Evolutionary conservation across 768 basidiomycete species (phyloP), one percentile per base, ranked within the genome.

Genomic region (Mrakia gelida): DNA sequence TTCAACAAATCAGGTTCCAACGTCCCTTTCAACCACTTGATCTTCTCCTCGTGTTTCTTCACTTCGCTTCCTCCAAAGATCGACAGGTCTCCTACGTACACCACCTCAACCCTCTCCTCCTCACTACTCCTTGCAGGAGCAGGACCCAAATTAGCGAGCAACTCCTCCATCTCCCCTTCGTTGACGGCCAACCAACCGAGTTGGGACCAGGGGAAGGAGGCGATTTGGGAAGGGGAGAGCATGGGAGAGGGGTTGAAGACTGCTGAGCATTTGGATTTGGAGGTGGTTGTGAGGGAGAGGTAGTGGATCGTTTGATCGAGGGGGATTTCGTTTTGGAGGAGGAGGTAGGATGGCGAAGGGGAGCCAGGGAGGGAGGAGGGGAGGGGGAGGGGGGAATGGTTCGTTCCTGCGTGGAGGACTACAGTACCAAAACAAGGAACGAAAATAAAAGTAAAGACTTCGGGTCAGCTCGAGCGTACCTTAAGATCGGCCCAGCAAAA

Each of bases 241-340:
- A 87, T 86, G n/a, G 86, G 86, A 1, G 83, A 83, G 0, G 86
- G 86, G 79, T 87, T 87, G 81, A 85, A 85, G 32, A 86, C 76
- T n/a, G 84, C 84, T 11, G 75, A 81, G 6, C 85, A 30, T 5
- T 80, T 43, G 9, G 74, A 28, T 2, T 80, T 43, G 7, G 74
- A 34, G 3, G 83, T 82, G 4, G 76, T 45, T 6, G 34, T 28
- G 62, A 86, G 81, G n/a, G 81, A 68, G 11, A 82, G 61, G 26
- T 85, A 84, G 30, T 81, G 80, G 2, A 78, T 41, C 3, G 83
- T 84, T 10, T 81, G 72, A 5, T 45, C 32, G 43, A 86, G 81
- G 0, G 85, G 85, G 75, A 87, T 86, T 80, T 87, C 86, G 75
- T 87, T 87, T 56, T 86, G 86, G 0, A 86, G 81, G 26, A 86